Percentiles rank a stretch among this genome's conserved stretches.
Evolutionary conservation across 1,284 basidiomycete species (phyloP).

Genomic region (Ganoderma sinense): DNA sequence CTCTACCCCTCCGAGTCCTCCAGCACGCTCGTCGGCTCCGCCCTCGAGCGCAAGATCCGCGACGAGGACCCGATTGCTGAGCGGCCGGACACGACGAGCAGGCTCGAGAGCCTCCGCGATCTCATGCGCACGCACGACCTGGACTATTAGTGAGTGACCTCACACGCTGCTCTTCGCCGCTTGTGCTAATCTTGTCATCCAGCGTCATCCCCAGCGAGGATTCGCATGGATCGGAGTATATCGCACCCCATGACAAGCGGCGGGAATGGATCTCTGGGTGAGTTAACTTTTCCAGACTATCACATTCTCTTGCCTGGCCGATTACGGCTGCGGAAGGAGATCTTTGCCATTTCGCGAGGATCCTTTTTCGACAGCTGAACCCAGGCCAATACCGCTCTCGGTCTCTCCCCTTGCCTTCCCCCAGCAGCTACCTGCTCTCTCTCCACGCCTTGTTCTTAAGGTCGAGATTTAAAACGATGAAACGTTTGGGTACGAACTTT

Average conservation of each 20-base stretch:
- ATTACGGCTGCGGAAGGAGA: no score
- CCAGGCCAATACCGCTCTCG: no score
- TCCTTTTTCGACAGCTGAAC: no score
- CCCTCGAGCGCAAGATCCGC: slow-evolving; percentile 69
- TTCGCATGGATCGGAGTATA: slow-evolving; percentile 90
- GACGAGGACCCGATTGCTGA: slow-evolving; percentile 64
- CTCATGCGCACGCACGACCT: slow-evolving; percentile 79
- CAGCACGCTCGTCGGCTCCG: slow-evolving; percentile 76
- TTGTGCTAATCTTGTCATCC: slow-evolving; percentile 19
- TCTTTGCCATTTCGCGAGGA: no score
- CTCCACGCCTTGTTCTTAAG: no score
- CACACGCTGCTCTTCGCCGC: slow-evolving; percentile 16
- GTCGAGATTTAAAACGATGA: no score
- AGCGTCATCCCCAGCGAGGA: slow-evolving; percentile 86
- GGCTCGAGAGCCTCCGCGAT: slow-evolving; percentile 71
- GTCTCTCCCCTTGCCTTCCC: no score
- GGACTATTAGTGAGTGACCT: slow-evolving; percentile 86
- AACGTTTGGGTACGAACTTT: no score
- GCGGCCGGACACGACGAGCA: slow-evolving; percentile 62
- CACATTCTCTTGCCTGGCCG: no score
- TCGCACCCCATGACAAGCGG: slow-evolving; percentile 82
- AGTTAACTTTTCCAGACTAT: no score
- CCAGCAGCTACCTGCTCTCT: no score
- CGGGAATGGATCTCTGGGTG: slow-evolving; percentile 86
- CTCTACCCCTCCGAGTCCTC: slow-evolving; percentile 65